These are phyloP conservation scores for Hymenochaete sp. DNA, from an alignment of 1,284 basidiomycete species.

Conservation along the genomic window DNA sequence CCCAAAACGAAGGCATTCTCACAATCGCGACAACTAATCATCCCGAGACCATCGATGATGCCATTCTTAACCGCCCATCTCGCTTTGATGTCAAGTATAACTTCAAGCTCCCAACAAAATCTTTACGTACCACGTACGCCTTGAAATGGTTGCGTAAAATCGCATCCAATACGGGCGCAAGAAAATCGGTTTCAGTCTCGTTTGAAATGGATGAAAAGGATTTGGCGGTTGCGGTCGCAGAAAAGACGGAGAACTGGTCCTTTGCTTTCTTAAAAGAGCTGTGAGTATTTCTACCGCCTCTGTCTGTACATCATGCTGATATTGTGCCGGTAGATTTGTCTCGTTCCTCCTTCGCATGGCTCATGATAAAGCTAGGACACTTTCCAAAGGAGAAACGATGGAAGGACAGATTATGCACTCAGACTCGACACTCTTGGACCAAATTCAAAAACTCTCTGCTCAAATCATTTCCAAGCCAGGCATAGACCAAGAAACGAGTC, in stretches of 20 bases:
- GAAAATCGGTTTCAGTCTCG: neutral
- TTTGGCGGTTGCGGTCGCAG: constrained; percentile 19
- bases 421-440: neutral
- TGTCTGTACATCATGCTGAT: too few species aligned
- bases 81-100: constrained; percentile 41
- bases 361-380: constrained; percentile 20
- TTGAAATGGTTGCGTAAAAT: constrained; percentile 24
- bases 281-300: constrained; percentile 18
- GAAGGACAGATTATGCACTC: too few species aligned
- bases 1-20: constrained; percentile 34
- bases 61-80: constrained; percentile 37
- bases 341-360: constrained; percentile 26
- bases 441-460: neutral
- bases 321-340: constrained; percentile 21
- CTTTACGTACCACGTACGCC: constrained; percentile 22
- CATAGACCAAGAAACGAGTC: too few species aligned
- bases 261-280: constrained; percentile 28
- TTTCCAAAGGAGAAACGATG: neutral
- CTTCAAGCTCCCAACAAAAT: constrained; percentile 26
- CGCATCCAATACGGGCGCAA: neutral
- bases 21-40: constrained; percentile 43
- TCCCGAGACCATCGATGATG: constrained; percentile 38
- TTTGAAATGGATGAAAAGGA: neutral
- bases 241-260: constrained; percentile 25
- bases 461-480: too few species aligned